A percentile compares a stretch with the other conserved stretches of the same genome.
Evolutionary conservation across 2,329 filamentous ascomycete species (phyloP).

Genomic region (Madurella fahalii): DNA sequence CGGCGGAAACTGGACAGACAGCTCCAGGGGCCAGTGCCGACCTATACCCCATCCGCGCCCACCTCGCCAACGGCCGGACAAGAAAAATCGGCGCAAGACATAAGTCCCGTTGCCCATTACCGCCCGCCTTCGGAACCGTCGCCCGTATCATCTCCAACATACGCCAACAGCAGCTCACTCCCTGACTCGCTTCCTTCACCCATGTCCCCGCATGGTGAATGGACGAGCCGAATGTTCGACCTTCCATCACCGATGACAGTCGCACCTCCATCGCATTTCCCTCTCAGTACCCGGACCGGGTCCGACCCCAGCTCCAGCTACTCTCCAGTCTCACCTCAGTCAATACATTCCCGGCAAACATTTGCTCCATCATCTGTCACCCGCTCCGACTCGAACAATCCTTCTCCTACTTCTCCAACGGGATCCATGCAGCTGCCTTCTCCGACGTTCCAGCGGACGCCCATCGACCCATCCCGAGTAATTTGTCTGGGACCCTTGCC

Average conservation of each 20-base stretch:
- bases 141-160: slow-evolving; percentile 33
- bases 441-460: slow-evolving; percentile 42
- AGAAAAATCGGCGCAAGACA: slow-evolving; percentile 34
- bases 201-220: slow-evolving; percentile 43
- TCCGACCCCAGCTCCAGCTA: slow-evolving; percentile 26
- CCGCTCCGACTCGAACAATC: slow-evolving; percentile 28
- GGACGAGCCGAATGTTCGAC: slow-evolving; percentile 37
- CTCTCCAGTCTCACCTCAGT: slow-evolving; percentile 26
- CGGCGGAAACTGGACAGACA: slow-evolving; percentile 49
- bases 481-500: slow-evolving; percentile 54
- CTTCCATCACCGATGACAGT: slow-evolving; percentile 43
- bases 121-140: slow-evolving; percentile 31
- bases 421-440: slow-evolving; percentile 32
- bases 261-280: slow-evolving; percentile 30
- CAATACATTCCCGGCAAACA: slow-evolving; percentile 22
- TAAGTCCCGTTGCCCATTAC: slow-evolving; percentile 34
- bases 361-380: slow-evolving; percentile 29
- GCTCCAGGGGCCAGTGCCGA: slow-evolving; percentile 47
- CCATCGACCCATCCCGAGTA: slow-evolving; percentile 50
- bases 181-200: slow-evolving; percentile 45
- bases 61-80: slow-evolving; percentile 32
- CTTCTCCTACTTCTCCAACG: slow-evolving; percentile 26
- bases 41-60: slow-evolving; percentile 36
- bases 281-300: slow-evolving; percentile 25
- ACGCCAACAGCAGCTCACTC: slow-evolving; percentile 38